These are phyloP conservation scores for Leccinum huronense DNA, from an alignment of 1,284 basidiomycete genomes.

Conservation along the genomic window DNA sequence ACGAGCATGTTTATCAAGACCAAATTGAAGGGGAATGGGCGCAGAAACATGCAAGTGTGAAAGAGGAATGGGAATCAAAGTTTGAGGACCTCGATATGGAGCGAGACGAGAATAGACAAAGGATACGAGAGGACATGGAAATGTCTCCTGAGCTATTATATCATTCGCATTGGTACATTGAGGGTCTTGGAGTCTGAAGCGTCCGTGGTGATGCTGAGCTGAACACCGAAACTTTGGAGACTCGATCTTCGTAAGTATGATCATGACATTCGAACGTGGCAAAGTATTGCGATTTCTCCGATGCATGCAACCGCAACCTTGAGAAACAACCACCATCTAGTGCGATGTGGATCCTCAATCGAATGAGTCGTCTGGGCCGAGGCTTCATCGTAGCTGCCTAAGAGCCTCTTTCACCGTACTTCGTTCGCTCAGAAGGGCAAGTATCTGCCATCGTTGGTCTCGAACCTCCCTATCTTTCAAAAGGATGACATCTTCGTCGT, in stretches of 20 bases:
- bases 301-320: not conserved
- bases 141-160: slow-evolving; percentile 29
- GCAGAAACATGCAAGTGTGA: slow-evolving; percentile 23
- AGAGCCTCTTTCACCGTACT: slow-evolving; percentile 70
- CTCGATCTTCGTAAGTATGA: not conserved
- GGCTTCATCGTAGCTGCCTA: slow-evolving; percentile 34
- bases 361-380: not conserved
- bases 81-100: slow-evolving; percentile 28
- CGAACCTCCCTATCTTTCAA: slow-evolving; percentile 63
- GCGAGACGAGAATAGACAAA: slow-evolving; percentile 17
- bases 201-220: not conserved
- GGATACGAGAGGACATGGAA: slow-evolving; percentile 26
- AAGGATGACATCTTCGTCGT: slow-evolving; percentile 50
- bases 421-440: slow-evolving; percentile 69
- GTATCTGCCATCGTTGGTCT: slow-evolving; percentile 71
- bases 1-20: slow-evolving; percentile 4
- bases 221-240: not conserved
- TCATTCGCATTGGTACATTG: not conserved
- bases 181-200: not conserved
- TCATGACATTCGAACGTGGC: not conserved
- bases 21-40: slow-evolving; percentile 14
- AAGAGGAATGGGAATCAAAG: slow-evolving; percentile 32
- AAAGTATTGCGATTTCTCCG: not conserved
- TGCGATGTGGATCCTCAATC: not conserved
- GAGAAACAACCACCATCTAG: not conserved